A percentile compares a stretch with the other conserved stretches of the same genome.
phyloP scores from a whole-genome alignment of 176 grass and related monocot species.

The Oryza longistaminata region DNA sequence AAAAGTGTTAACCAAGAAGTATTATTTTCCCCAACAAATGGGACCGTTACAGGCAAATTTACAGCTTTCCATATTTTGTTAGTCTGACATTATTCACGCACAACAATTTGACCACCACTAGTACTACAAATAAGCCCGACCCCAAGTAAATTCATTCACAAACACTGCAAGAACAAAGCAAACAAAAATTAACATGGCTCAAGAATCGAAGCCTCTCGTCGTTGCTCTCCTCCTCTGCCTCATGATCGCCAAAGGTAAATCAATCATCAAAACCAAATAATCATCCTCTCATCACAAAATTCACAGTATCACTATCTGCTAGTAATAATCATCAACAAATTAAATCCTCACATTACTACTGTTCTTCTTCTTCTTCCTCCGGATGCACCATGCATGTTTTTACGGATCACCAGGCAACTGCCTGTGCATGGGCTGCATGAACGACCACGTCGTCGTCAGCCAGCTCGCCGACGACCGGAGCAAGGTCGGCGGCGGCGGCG shows the following conservation, averaged over 20 bases:
- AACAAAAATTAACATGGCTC: not conserved
- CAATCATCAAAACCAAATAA: not conserved
- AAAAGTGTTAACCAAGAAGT: not conserved
- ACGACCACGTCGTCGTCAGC: not conserved
- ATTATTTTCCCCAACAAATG: not conserved
- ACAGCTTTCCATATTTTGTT: not conserved
- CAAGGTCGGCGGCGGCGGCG: too few relatives aligned
- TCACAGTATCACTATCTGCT: not conserved
- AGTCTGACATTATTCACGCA: not conserved
- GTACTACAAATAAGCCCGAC: not conserved
- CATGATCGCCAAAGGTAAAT: not conserved
- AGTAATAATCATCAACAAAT: too few relatives aligned
- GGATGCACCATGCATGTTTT: not conserved
- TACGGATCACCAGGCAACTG: not conserved
- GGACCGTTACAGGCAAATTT: not conserved
- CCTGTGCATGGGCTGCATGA: not conserved
- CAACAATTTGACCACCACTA: not conserved
- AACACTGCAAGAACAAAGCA: not conserved
- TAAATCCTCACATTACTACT: too few relatives aligned
- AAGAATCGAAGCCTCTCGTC: not conserved
- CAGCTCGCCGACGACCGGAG: not conserved
- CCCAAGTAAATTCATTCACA: not conserved
- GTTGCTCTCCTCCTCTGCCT: not conserved
- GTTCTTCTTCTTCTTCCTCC: not conserved
- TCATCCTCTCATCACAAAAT: not conserved